These are phyloP conservation scores for Rhytidiadelphus loreus DNA, from an alignment of 225 moss, liverwort and hornwort species.

Conservation along the genomic window DNA sequence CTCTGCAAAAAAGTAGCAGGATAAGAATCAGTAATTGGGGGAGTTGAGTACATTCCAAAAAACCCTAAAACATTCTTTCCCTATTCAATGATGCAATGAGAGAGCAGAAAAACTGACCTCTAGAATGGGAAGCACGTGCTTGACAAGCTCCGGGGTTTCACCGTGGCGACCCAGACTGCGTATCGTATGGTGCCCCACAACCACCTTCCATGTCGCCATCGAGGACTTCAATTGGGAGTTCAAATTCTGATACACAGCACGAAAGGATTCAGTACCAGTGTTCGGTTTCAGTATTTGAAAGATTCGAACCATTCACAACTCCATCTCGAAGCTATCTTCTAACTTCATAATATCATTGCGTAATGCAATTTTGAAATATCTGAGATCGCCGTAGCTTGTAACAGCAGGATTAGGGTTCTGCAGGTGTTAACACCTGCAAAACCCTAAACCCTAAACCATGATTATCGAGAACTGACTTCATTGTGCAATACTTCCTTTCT, in stretches of 20 bases:
- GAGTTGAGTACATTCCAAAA: neutral
- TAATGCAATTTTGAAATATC: neutral
- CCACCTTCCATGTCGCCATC: slow-evolving; percentile 61
- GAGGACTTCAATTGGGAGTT: slow-evolving; percentile 28
- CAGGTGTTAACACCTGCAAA: no score
- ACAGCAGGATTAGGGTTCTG: neutral
- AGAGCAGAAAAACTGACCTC: slow-evolving; percentile 12
- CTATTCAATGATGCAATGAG: neutral
- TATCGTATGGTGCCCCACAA: slow-evolving; percentile 67
- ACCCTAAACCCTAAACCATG: neutral
- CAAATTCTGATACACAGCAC: slow-evolving; percentile 20
- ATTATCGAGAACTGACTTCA: no score
- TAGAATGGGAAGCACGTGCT: slow-evolving; percentile 51
- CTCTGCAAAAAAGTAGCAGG: slow-evolving; percentile 15
- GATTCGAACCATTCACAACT: neutral
- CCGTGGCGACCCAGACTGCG: slow-evolving; percentile 68
- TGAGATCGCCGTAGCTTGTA: neutral
- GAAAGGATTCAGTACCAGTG: neutral
- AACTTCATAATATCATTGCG: neutral
- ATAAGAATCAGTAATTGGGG: neutral
- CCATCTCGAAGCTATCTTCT: neutral
- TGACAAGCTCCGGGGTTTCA: slow-evolving; percentile 46
- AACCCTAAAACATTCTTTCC: neutral
- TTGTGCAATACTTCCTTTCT: no score
- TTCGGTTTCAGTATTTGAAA: neutral